Base-by-base conservation (phyloP, 305 asterid species). In the Coffea humblotiana region DNA sequence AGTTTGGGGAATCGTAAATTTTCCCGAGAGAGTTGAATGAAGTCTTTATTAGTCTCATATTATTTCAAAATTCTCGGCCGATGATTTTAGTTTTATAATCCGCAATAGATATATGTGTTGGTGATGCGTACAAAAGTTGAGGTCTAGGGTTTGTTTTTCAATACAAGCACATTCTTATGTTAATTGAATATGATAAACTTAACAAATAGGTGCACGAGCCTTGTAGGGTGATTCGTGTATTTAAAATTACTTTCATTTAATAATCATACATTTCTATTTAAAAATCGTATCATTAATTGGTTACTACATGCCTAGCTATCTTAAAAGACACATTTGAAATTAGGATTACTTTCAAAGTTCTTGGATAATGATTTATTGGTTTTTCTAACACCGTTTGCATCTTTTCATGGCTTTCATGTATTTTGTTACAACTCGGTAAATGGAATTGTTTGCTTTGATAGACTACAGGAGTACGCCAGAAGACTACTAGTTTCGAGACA, bases 151-250 rank as follows among this genome's bases (percentile, higher is more conserved):
- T 19, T 19, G 8, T 18, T 56, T 56, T 25, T 2, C 25, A 6
- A 0, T 19, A 0, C 1, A n/a, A 56, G 25, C 2, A 2, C 5
- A 18, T 56, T 19, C 10, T 56, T 56, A 0, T 19, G 11, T 3
- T 19, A 19, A 1, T 58, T 0, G 0, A 0, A 56, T 3, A 1
- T 1, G 0, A 2, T 60, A 23, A 21, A 2, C 2, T 2, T 2
- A 1, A 19, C 0, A 60, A 21, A 60, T 60, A 7, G 0, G 4
- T 60, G 25, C 4, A 21, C 27, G 12, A 58, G 12, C 7, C 64
- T 58, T 58, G 12, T 21, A 58, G 0, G 8, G 3, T 8, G 13
- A 60, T 60, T 23, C 10, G 3, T 60, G 12, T 21, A 0, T 2
- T 19, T 0, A 21, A 60, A 8, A 23, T 9, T 60, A 7, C 2